A percentile compares a stretch with the other conserved stretches of the same genome.
Conservation (phyloP, 495 filamentous ascomycete genomes). For the Lichenothelia convexa region DNA sequence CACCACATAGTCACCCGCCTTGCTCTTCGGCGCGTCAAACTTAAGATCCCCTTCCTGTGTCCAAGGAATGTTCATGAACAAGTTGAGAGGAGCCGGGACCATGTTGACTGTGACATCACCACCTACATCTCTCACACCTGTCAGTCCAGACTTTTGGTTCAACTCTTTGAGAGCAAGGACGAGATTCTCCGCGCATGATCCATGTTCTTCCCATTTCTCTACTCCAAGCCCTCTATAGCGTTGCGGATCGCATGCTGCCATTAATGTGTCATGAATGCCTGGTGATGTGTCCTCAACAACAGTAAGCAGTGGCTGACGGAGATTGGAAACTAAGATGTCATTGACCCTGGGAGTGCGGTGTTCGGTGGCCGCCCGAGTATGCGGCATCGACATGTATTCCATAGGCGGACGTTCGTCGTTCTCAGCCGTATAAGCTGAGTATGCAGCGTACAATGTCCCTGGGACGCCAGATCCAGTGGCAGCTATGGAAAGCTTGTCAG, state of each 20-base stretch:
- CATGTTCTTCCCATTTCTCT: slow-evolving; percentile 19
- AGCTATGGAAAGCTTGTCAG: slow-evolving; percentile 6
- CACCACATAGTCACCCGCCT: slow-evolving; percentile 19
- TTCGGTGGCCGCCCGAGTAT: slow-evolving; percentile 16
- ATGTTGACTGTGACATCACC: slow-evolving; percentile 15
- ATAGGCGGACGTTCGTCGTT: slow-evolving; percentile 9
- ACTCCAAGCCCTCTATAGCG: slow-evolving; percentile 18
- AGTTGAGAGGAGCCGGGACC: slow-evolving; percentile 22
- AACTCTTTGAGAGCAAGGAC: slow-evolving; percentile 24
- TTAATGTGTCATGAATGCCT: slow-evolving; percentile 24
- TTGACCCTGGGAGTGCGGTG: slow-evolving; percentile 16
- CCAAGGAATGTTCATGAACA: slow-evolving; percentile 26
- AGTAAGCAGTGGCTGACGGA: slow-evolving; percentile 20
- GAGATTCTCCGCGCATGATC: slow-evolving; percentile 23
- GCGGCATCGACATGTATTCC: slow-evolving; percentile 23
- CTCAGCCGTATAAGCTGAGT: slow-evolving; percentile 17
- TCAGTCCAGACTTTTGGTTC: slow-evolving; percentile 21
- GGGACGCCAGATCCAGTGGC: slow-evolving; percentile 17
- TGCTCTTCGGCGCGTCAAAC: slow-evolving; percentile 17
- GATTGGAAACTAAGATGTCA: slow-evolving; percentile 20
- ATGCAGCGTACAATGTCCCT: slow-evolving; percentile 21
- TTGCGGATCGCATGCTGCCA: slow-evolving; percentile 21
- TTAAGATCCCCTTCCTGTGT: slow-evolving; percentile 12
- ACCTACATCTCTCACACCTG: slow-evolving; percentile 19
- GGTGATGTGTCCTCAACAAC: slow-evolving; percentile 21